Evolutionary conservation across 495 filamentous ascomycete species (phyloP), one percentile per base, ranked within the genome.

Genomic region (Penicillium silybi): DNA sequence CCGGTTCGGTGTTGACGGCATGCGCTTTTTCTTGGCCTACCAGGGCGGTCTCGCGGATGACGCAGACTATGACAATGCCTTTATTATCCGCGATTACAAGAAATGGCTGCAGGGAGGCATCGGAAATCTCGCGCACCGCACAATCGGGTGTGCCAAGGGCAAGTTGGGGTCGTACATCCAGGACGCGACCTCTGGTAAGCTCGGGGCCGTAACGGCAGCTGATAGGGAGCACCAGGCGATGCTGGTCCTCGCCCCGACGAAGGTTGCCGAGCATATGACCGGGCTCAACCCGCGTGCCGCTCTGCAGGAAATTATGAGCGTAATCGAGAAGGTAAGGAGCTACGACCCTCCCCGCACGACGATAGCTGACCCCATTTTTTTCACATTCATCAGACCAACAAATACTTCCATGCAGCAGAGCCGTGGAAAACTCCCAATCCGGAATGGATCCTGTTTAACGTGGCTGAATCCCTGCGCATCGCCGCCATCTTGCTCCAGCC

Each of bases 401-500:
- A 74, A 52, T 89, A 89, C 64, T 62, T 95, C 41, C 70, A 81
- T 49, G 54, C 70, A 10, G 54, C 69, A 40, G 72, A 73, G n/a
- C 85, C 86, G 5, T 89, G 86, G 87, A 47, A 74, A 41, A 57
- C 61, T 22, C 45, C 78, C 45, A 61, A 80, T 20, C 52, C 75
- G 13, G 69, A 80, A 50, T 64, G 72, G 48, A 74, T 78, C 37
- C 70, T 98, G 38, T 96, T 81, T 64, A 75, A 87, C 29, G 74
- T 77, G 45, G 82, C 83, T 2, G 93, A 98, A 64, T 80, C 84
- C n/a, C 64, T 97, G 38, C 85, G 93, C 18, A 80, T 97, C 29
- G 69, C 73, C 3, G 90, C 85, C 8, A 96, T 97, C 48, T 71
- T 97, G 32, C 72, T 98, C 25, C 92, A 96, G 66, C 91, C 93